phyloP scores from a whole-genome alignment of 202 grass and related monocot genomes.

The Cymbopogon flexuosus region DNA sequence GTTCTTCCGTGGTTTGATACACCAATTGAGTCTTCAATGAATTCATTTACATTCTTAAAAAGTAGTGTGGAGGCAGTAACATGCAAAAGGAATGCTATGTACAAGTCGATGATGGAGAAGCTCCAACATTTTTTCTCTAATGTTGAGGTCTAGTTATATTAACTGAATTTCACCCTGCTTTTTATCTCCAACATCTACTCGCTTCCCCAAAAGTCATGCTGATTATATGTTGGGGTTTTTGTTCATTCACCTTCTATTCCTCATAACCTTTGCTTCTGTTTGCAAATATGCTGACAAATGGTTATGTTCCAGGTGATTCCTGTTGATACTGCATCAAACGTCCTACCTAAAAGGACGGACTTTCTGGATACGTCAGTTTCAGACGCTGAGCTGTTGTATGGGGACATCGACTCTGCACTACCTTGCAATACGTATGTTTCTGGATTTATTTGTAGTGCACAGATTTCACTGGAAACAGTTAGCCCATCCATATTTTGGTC shows the following conservation, averaged over 20 bases:
- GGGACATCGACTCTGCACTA: conserved; percentile 8
- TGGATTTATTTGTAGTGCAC: neutral
- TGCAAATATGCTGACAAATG: conserved; percentile 18
- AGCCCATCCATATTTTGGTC: neutral
- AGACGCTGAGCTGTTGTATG: conserved; percentile 37
- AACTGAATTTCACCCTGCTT: conserved; percentile 28
- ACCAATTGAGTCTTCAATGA: conserved; percentile 46
- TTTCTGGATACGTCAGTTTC: conserved; percentile 34
- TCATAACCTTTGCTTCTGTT: conserved; percentile 13
- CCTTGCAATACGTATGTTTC: conserved; percentile 44
- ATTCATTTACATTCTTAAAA: conserved; percentile 78
- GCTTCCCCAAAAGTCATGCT: neutral
- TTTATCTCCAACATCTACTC: conserved; percentile 27
- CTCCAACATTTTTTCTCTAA: conserved; percentile 49
- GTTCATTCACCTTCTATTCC: neutral
- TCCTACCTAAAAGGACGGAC: conserved; percentile 32
- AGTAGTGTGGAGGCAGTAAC: conserved; percentile 48
- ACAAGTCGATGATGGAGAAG: conserved; percentile 71
- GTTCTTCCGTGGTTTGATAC: conserved; percentile 70
- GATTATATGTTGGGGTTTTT: neutral
- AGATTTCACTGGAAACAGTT: neutral
- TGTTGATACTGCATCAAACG: conserved; percentile 32
- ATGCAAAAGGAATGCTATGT: conserved; percentile 60
- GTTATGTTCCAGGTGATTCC: conserved; percentile 53
- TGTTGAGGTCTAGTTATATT: conserved; percentile 37